Evolutionary conservation across 805 yeast species (phyloP).

Genomic region (Sugiyamaella americana): DNA sequence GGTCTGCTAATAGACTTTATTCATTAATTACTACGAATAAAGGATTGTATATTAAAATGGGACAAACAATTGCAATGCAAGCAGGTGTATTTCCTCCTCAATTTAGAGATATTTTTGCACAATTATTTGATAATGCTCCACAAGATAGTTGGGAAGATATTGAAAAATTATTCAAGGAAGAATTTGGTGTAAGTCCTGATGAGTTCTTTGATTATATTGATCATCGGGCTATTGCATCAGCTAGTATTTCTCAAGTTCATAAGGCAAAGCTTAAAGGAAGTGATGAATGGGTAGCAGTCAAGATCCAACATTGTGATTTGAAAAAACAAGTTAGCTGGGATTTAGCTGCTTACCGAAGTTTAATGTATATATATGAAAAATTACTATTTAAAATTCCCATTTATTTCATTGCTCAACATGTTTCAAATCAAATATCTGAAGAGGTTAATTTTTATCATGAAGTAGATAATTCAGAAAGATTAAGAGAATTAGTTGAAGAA

Average conservation of each 20-base stretch:
- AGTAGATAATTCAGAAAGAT: constrained; percentile 42
- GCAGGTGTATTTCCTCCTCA: constrained; percentile 60
- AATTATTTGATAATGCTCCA: constrained; percentile 66
- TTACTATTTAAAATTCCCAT: constrained; percentile 60
- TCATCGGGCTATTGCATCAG: constrained; percentile 62
- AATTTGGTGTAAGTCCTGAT: constrained; percentile 38
- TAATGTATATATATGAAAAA: constrained; percentile 47
- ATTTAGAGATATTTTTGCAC: constrained; percentile 51
- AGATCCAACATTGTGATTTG: constrained; percentile 75
- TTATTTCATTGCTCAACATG: constrained; percentile 48
- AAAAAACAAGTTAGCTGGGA: constrained; percentile 56
- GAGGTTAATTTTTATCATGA: constrained; percentile 63
- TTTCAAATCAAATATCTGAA: constrained; percentile 48
- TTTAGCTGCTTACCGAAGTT: constrained; percentile 48
- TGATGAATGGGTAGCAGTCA: constrained; percentile 80
- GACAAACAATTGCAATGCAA: constrained; percentile 76
- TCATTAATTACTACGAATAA: constrained; percentile 42
- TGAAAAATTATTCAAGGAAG: constrained; percentile 26
- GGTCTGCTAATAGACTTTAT: constrained; percentile 47
- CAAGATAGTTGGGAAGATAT: constrained; percentile 42
- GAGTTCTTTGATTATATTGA: constrained; percentile 45
- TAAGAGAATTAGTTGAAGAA: constrained; percentile 34
- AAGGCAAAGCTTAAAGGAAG: constrained; percentile 51
- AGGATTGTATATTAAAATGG: constrained; percentile 67
- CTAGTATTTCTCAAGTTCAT: constrained; percentile 93